Evolutionary conservation across 768 basidiomycete genomes (phyloP).

Genomic region (Rhizopogon roseolus): DNA sequence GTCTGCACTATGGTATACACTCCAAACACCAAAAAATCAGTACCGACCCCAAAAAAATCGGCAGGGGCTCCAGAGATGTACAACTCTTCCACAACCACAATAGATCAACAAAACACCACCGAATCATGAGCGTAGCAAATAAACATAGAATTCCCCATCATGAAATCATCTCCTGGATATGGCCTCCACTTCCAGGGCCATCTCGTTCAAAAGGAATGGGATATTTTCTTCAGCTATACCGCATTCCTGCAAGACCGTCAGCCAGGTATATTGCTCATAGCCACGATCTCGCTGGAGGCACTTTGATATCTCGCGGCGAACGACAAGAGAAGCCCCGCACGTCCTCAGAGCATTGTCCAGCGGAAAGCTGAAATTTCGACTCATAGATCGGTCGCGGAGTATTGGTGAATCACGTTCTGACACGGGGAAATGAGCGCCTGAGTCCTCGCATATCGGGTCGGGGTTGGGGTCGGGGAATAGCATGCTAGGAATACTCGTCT

Average conservation of each 20-base stretch:
- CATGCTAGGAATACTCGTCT: background rate
- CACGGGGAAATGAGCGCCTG: conserved; percentile 3
- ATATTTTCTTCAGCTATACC: conserved; percentile 12
- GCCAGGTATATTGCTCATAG: conserved; percentile 25
- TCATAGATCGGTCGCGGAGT: background rate
- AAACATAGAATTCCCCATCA: background rate
- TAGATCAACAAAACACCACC: background rate
- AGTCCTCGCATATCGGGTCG: background rate
- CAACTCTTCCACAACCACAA: background rate
- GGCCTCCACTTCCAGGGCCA: conserved; percentile 20
- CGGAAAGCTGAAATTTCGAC: background rate
- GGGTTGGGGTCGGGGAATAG: background rate
- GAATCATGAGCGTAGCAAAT: background rate
- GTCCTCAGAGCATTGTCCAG: conserved; percentile 18
- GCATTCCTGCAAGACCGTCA: conserved; percentile 16
- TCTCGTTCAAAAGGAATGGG: conserved; percentile 18
- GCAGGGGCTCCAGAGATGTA: background rate
- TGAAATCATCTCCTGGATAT: background rate
- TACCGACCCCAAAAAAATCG: background rate
- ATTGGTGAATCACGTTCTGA: conserved; percentile 8
- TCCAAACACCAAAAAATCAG: background rate
- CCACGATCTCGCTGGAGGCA: conserved; percentile 19
- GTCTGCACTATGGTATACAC: too few relatives aligned
- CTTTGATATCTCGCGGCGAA: conserved; percentile 16
- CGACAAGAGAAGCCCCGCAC: conserved; percentile 12